Base-by-base conservation (phyloP, 2,329 filamentous ascomycete species). In the Trichocomaceae sp. region DNA sequence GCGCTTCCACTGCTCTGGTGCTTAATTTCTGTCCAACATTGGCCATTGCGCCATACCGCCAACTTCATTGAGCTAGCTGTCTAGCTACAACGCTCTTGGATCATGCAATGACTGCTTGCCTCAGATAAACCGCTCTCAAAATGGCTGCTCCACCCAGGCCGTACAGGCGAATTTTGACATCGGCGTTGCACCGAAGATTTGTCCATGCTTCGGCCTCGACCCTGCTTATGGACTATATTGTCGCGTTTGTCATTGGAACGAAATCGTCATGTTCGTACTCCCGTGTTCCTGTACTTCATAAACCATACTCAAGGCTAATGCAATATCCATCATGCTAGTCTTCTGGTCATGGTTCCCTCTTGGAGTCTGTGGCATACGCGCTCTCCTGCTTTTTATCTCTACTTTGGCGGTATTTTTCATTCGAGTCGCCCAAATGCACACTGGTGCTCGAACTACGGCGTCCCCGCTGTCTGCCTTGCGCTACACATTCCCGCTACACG, bases 111-210 rank as follows among this genome's bases (percentile, higher is more conserved):
- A 56, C 23, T 19, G 41, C 20, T 51, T 45, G 26, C 23, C 45
- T 44, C 12, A 44, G n/a, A 49, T 42, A 50, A 52, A n/a, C n/a
- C 39, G 23, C 47, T 49, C 64, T 44, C 55, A 68, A 57, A 59
- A 74, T 74, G 72, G 70, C 70, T 58, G 60, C 64, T 47, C 58
- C 65, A 54, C 63, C 70, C 58, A 69, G 74, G 61, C 73, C 72
- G 41, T 95, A 96, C 74, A 87, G 90, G 77, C 89, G 96, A 75
- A 95, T 95, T 71, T 76, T 96, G 62, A 95, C 92, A 58, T 91
- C 92, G 49, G 85, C 87, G 51, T 77, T 96, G 60, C 92, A 97
- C 72, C 81, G 88, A 64, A 83, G 90, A 64, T 97, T 96, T 73
- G 86, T 87, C 48, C 85, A 84, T 59, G 90, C 89, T 12, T 86